Base-by-base conservation (phyloP, 805 yeast genomes). In the Wickerhamomyces chambardii region DNA sequence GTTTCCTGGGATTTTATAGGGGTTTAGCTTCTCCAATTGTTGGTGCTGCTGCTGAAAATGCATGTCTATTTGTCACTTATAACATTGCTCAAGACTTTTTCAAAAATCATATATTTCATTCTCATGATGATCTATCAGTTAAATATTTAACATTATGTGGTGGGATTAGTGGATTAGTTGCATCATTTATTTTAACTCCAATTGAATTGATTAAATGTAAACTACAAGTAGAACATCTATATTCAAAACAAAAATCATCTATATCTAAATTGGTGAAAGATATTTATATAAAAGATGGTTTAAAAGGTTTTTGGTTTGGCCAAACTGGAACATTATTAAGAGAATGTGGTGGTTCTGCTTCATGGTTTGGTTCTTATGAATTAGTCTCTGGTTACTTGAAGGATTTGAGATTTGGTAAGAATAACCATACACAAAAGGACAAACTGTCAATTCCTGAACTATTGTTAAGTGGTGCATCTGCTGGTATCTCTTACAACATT, bases 311-410 rank as follows among this genome's bases (percentile, higher is more conserved):
- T 40, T 89, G 95, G 95, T 73, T 73, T 42, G 97, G 97, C 2
- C 87, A 87, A 45, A 63, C 77, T 1, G 78, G 92, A 16, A 89
- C 97, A 0, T 59, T 85, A 32, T 43, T 84, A 2, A 70, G 97
- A 47, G 97, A 89, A 53, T 70, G 84, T 28, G 80, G 87, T 21
- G 97, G 97, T 7, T 84, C 95, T 2, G 84, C 95, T 4, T 78
- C 90, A 2, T 89, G 97, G 97, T 89, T 89, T 61, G 90, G 95
- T 0, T 74, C 92, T 15, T 87, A 87, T 55, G 95, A 87, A 52
- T 59, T 68, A 31, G 59, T 70, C 7, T 54, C 62, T 16, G 47
- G 47, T 2, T 43, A 49, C n/a, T 60, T 73, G 42, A 64, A 66
- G 39, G 41, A 42, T n/a, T 31, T 35, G 16, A 47, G 62, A 44